Evolutionary conservation across 2,329 filamentous ascomycete genomes (phyloP), one percentile per base, ranked within the genome.

Genomic region (Akanthomyces dipterigenus): DNA sequence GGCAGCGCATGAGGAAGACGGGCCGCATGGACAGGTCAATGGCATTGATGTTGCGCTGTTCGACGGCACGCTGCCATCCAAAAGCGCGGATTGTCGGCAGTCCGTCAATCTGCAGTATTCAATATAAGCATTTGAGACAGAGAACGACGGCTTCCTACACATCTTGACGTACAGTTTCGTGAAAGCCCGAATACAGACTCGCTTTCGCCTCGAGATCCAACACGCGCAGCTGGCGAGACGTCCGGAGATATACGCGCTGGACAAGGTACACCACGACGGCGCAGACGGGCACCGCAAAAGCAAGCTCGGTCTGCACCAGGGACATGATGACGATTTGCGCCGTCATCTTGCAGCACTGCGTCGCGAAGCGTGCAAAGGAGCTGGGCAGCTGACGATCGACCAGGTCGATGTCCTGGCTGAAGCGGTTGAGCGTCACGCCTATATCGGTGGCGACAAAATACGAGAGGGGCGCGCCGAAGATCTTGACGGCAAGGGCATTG

Each of bases 181-280:
- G 60, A 20, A 79, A 73, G 49, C 67, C 72, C 0, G 72, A 72
- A 46, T 69, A 80, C 0, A 85, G 70, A 0, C 76, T 77, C 0
- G 82, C 75, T 53, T 79, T 79, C 0, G 81, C 76, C 64, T 85
- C 81, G 1, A 86, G 72, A 54, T 85, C 83, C 31, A 85, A 67
- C 14, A 81, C 75, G 42, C 82, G 79, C 3, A 86, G 70, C 64
- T 85, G 83, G 0, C 82, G 77, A 0, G 82, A 84, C 0, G 82
- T 85, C 6, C 78, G 75, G 1, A 86, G 73, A 26, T 69, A 70
- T 24, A 67, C 49, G 8, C 64, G 65, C 45, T 71, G 69, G 3
- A 72, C 48, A n/a, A 68, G 45, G 43, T 69, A 71, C 3, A 70
- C 62, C 9, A 63, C 62, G 24, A 65, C 18, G 1, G 65, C 16